Conservation (phyloP, 352 stramenopile genomes). For the Pythium myriotylum region DNA sequence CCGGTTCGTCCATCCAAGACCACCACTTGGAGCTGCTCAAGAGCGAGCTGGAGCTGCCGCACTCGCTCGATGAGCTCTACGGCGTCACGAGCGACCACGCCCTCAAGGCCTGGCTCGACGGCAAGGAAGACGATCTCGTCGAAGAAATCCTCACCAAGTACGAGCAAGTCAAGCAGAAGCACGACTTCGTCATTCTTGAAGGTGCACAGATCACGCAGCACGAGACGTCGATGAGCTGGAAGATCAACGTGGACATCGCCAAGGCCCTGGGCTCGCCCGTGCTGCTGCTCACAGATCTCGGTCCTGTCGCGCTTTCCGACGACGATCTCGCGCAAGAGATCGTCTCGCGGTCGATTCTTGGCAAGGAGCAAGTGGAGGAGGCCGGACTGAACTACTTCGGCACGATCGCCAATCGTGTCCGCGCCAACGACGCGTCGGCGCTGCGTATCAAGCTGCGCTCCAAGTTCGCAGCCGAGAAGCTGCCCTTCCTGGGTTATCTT, state of each 20-base stretch:
- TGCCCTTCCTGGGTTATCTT: slow-evolving; percentile 70
- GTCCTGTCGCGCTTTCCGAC: slow-evolving; percentile 26
- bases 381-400: slow-evolving; percentile 68
- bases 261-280: slow-evolving; percentile 68
- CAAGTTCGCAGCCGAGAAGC: slow-evolving; percentile 39
- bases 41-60: slow-evolving; percentile 52
- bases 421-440: slow-evolving; percentile 34
- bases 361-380: slow-evolving; percentile 60
- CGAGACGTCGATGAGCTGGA: slow-evolving; percentile 78
- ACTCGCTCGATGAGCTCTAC: slow-evolving; percentile 50
- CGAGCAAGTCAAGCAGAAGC: slow-evolving; percentile 49
- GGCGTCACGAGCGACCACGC: slow-evolving; percentile 62
- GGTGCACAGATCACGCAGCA: slow-evolving; percentile 63
- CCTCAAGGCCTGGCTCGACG: slow-evolving; percentile 51
- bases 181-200: slow-evolving; percentile 88
- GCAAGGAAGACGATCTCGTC: slow-evolving; percentile 66
- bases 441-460: slow-evolving; percentile 37
- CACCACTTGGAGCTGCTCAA: slow-evolving; percentile 75
- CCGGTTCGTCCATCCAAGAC: slow-evolving; percentile 51
- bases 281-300: slow-evolving; percentile 61
- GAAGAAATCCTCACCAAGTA: slow-evolving; percentile 72
- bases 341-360: slow-evolving; percentile 49
- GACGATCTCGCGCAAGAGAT: slow-evolving; percentile 53
- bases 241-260: slow-evolving; percentile 79
- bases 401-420: too few relatives aligned